Evolutionary conservation across 352 stramenopile genomes (phyloP).

Genomic region (Globisporangium irregulare): DNA sequence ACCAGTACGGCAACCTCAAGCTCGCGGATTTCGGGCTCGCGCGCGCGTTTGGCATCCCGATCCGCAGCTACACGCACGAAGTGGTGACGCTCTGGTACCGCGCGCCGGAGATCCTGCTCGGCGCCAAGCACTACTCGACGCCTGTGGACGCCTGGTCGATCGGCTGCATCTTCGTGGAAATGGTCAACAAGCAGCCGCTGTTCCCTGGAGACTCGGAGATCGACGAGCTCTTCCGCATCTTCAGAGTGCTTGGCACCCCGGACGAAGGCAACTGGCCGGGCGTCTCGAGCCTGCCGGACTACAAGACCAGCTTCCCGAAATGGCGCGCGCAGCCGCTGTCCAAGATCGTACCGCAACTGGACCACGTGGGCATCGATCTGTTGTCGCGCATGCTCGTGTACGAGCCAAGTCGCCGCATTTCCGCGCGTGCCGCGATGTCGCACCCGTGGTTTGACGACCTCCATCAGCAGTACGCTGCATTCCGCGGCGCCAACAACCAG

Average conservation of each 20-base stretch:
- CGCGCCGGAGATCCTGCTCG: constrained; percentile 93
- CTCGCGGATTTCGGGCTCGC: constrained; percentile 93
- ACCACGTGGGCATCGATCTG: constrained; percentile 76
- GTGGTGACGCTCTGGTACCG: constrained; percentile 97
- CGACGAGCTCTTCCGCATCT: constrained; percentile 99
- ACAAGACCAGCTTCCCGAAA: constrained; percentile 97
- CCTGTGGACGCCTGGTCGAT: constrained; percentile 93
- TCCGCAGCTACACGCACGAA: constrained; percentile 92
- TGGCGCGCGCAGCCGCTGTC: constrained; percentile 92
- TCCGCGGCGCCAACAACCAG: constrained; percentile 43
- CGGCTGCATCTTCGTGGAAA: constrained; percentile 94
- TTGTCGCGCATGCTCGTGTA: constrained; percentile 80
- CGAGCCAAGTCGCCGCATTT: constrained; percentile 76
- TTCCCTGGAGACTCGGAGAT: constrained; percentile 97
- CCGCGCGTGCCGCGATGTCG: constrained; percentile 72
- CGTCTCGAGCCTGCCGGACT: constrained; percentile 96
- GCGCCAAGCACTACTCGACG: constrained; percentile 92
- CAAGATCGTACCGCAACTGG: constrained; percentile 85
- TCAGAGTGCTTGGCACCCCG: constrained; percentile 96
- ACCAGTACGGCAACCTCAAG: constrained; percentile 87
- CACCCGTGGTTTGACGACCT: constrained; percentile 86
- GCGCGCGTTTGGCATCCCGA: constrained; percentile 82
- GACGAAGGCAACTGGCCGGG: constrained; percentile 96
- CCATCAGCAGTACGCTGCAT: constrained; percentile 69
- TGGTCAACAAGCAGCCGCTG: constrained; percentile 89